Conservation (phyloP, 2,329 filamentous ascomycete genomes). For the Xylaria sp. region DNA sequence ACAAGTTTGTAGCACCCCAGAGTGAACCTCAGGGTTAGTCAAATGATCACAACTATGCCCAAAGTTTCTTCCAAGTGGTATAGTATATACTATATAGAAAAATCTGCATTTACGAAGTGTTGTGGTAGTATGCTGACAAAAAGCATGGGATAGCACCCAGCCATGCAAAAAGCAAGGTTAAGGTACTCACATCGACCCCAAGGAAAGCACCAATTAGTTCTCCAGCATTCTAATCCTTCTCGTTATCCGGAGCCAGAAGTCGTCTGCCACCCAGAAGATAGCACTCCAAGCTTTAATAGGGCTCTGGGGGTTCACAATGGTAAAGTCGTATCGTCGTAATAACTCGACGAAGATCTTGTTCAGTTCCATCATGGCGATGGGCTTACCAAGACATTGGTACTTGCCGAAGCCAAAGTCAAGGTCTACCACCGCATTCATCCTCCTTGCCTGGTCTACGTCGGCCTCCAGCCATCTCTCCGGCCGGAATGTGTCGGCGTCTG, state of each 20-base stretch:
- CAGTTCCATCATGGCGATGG: slow-evolving; percentile 57
- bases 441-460: slow-evolving; percentile 43
- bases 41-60: neutral
- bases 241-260: slow-evolving; percentile 43
- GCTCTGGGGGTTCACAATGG: slow-evolving; percentile 39
- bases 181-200: neutral
- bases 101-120: neutral
- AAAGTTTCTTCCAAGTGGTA: neutral
- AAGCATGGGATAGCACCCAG: neutral
- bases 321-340: slow-evolving; percentile 42
- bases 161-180: neutral
- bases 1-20: neutral
- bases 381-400: slow-evolving; percentile 55
- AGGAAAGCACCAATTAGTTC: neutral
- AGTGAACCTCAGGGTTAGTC: neutral
- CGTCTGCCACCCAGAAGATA: slow-evolving; percentile 41
- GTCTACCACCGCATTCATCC: slow-evolving; percentile 51
- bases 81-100: neutral
- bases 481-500: slow-evolving; percentile 50
- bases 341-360: slow-evolving; percentile 55
- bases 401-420: slow-evolving; percentile 54
- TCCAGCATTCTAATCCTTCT: neutral
- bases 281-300: slow-evolving; percentile 39
- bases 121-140: neutral
- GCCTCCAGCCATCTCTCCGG: slow-evolving; percentile 58